A percentile compares a stretch with the other conserved stretches of the same genome.
phyloP scores from a whole-genome alignment of 169 alveolate genomes.

The Plasmodium knowlesi region DNA sequence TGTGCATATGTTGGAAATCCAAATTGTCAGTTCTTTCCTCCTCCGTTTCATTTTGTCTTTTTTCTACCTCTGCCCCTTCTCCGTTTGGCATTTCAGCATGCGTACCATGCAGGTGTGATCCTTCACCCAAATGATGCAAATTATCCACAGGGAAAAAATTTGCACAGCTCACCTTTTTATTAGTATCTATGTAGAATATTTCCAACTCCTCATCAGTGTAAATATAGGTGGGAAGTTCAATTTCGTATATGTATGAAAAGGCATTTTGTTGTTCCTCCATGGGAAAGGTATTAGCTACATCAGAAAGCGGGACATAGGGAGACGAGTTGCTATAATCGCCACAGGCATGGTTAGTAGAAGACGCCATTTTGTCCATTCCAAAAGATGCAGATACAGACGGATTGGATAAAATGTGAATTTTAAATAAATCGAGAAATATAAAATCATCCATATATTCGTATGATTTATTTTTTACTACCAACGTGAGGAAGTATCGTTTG shows the following conservation, averaged over 20 bases:
- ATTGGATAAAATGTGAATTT: conserved; percentile 18
- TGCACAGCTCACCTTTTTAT: conserved; percentile 15
- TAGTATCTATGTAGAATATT: conserved; percentile 34
- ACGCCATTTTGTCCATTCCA: neutral
- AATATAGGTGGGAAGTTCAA: conserved; percentile 49
- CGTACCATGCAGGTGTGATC: neutral
- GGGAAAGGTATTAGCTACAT: neutral
- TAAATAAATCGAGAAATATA: conserved; percentile 48
- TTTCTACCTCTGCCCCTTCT: conserved; percentile 6
- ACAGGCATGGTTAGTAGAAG: neutral
- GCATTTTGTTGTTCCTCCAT: conserved; percentile 13
- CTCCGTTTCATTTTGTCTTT: neutral
- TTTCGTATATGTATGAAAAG: conserved; percentile 17
- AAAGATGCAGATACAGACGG: neutral
- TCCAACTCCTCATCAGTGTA: conserved; percentile 22
- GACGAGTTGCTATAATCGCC: neutral
- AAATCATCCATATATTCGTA: conserved; percentile 64
- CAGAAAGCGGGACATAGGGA: neutral
- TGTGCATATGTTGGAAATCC: neutral
- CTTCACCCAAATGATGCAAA: neutral
- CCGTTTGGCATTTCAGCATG: neutral
- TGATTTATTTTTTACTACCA: conserved; percentile 29
- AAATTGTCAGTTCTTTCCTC: neutral
- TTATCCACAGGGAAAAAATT: conserved; percentile 23
- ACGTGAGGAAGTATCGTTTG: conserved; percentile 9